phyloP scores from a whole-genome alignment of 352 stramenopile genomes.

The Thraustotheca clavata region DNA sequence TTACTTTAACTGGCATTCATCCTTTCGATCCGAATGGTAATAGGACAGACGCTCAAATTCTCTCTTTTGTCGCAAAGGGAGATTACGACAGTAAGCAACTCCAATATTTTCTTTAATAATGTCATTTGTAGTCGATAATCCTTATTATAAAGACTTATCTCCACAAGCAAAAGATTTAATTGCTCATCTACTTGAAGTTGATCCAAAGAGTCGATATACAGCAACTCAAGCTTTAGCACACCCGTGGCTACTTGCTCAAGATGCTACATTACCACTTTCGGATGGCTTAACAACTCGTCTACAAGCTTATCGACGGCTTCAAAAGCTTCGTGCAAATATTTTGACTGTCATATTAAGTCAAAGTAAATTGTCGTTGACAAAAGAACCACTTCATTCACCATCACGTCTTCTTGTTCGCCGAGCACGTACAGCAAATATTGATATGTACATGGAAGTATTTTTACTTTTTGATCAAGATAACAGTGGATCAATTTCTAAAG shows the following conservation, averaged over 20 bases:
- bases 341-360: constrained; percentile 54
- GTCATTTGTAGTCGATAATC: constrained; percentile 38
- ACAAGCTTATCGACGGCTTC: constrained; percentile 53
- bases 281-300: constrained; percentile 43
- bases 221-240: constrained; percentile 48
- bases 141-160: constrained; percentile 56
- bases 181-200: constrained; percentile 35
- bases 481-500: constrained; percentile 52
- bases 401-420: constrained; percentile 22
- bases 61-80: constrained; percentile 43
- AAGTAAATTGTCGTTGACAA: background rate
- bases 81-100: constrained; percentile 42
- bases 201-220: constrained; percentile 44
- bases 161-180: constrained; percentile 55
- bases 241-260: constrained; percentile 43
- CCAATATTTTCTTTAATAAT: background rate
- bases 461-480: constrained; percentile 67
- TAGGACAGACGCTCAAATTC: constrained; percentile 59
- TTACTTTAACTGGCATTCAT: constrained; percentile 62
- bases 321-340: constrained; percentile 68
- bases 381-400: background rate
- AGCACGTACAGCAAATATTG: constrained; percentile 60
- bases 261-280: constrained; percentile 29
- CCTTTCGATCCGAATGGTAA: constrained; percentile 68
- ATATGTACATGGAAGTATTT: constrained; percentile 77